A percentile compares a stretch with the other conserved stretches of the same genome.
Evolutionary conservation across 2,329 filamentous ascomycete genomes (phyloP).

Genomic region (Fusarium xyrophilum): DNA sequence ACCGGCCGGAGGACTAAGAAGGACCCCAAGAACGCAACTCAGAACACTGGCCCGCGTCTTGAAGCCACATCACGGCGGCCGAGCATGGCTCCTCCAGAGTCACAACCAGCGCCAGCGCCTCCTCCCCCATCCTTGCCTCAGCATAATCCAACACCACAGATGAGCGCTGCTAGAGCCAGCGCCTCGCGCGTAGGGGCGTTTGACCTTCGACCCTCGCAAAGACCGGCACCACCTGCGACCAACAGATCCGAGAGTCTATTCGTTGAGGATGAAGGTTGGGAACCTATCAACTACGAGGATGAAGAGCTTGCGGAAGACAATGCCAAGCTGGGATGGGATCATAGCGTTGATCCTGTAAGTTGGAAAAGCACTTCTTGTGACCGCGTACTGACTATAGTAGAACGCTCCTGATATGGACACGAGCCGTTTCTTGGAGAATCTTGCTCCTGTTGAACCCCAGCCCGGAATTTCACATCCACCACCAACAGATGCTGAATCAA

Average conservation of each 20-base stretch:
- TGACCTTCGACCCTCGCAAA: constrained; percentile 60
- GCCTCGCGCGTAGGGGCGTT: constrained; percentile 49
- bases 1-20: constrained; percentile 58
- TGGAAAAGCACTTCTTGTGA: background rate
- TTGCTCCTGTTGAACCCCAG: constrained; percentile 13
- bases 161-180: constrained; percentile 46
- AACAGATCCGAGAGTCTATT: constrained; percentile 73
- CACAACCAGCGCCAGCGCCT: constrained; percentile 35
- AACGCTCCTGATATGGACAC: constrained; percentile 54
- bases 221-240: constrained; percentile 62
- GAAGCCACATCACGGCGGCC: constrained; percentile 57
- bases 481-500: constrained; percentile 41
- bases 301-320: constrained; percentile 68
- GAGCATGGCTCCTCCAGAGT: constrained; percentile 50
- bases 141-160: constrained; percentile 45
- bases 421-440: constrained; percentile 47
- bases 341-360: constrained; percentile 68
- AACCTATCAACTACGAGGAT: constrained; percentile 67
- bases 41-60: constrained; percentile 50
- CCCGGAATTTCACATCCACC: constrained; percentile 27
- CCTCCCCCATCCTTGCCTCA: constrained; percentile 40
- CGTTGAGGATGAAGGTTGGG: constrained; percentile 79
- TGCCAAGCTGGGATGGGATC: constrained; percentile 76
- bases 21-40: constrained; percentile 49
- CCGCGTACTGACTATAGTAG: constrained; percentile 47